These are phyloP conservation scores for Rubus parviflorus DNA, from an alignment of 306 rosid genomes.

Conservation along the genomic window DNA sequence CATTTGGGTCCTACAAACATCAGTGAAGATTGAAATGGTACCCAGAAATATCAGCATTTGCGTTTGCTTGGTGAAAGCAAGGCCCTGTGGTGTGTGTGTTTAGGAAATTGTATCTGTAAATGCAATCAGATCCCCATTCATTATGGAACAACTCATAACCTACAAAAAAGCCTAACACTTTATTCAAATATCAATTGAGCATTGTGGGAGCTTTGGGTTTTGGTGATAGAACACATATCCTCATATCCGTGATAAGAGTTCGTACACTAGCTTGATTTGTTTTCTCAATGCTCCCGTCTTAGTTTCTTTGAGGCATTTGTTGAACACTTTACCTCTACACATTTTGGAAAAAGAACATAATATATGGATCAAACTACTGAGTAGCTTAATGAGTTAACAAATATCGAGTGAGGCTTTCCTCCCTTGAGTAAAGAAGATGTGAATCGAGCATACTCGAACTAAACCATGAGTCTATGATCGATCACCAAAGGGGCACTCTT, in stretches of 20 bases:
- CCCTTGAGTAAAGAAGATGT: background rate
- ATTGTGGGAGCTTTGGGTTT: background rate
- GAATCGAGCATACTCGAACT: background rate
- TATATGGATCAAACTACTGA: background rate
- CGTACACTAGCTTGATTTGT: background rate
- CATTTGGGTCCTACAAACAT: constrained; percentile 35
- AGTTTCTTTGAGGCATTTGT: background rate
- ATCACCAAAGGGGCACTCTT: background rate
- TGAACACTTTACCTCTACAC: background rate
- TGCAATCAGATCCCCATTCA: constrained; percentile 5
- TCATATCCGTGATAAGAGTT: background rate
- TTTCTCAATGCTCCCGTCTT: background rate
- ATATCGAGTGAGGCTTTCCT: background rate
- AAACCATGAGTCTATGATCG: background rate
- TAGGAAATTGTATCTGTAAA: background rate
- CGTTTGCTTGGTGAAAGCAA: constrained; percentile 16
- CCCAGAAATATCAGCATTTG: constrained; percentile 14
- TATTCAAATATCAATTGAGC: background rate
- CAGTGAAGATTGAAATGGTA: background rate
- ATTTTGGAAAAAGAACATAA: background rate
- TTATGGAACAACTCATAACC: background rate
- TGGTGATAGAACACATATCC: background rate
- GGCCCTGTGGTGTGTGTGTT: background rate
- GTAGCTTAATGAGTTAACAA: no score
- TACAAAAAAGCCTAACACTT: background rate